Base-by-base conservation (phyloP, 2,329 filamentous ascomycete species). In the Rosellinia necatrix region DNA sequence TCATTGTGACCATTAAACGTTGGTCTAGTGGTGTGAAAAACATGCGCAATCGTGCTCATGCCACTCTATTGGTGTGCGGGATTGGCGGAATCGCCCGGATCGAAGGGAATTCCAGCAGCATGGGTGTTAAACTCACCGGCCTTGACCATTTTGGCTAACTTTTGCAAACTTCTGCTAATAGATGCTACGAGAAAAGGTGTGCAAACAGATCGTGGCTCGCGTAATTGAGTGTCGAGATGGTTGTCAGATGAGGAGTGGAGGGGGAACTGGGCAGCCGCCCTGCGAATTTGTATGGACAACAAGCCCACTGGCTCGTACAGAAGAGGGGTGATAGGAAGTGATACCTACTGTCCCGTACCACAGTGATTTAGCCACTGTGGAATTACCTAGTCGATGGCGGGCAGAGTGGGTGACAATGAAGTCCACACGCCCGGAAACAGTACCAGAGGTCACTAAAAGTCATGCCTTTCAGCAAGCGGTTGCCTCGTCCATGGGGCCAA, bases 101-200 rank as follows among this genome's bases (percentile, higher is more conserved):
- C 44, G 44, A 37, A 49, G 44, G 61, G 35, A 54, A 60, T 61
- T 63, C 62, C 63, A 53, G 64, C 50, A 61, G 53, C 47, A 50
- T 54, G 50, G 53, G 64, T 40, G n/a, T 59, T 55, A 43, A 42
- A 67, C 69, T 63, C 64, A 71, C 70, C 70, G 53, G 93, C 92
- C 86, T 96, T 97, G 83, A 97, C 92, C 92, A 97, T 97, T 87
- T 87, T 96, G 89, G 80, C 79, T 80, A 79, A 68, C 80, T 77
- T 69, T 72, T 56, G 66, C 67, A 62, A 53, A 67, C 66, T 38
- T 50, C 60, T 54, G 67, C 68, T 63, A 53, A 67, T 68, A 42
- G 53, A 58, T 60, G 56, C 60, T 60, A 55, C 62, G 44, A 53
- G 56, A 32, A 48, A 32, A 30, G 44, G 49, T 54, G 29, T 43